Conservation (phyloP, 345 rosid genomes). For the Ceriops zippeliana region DNA sequence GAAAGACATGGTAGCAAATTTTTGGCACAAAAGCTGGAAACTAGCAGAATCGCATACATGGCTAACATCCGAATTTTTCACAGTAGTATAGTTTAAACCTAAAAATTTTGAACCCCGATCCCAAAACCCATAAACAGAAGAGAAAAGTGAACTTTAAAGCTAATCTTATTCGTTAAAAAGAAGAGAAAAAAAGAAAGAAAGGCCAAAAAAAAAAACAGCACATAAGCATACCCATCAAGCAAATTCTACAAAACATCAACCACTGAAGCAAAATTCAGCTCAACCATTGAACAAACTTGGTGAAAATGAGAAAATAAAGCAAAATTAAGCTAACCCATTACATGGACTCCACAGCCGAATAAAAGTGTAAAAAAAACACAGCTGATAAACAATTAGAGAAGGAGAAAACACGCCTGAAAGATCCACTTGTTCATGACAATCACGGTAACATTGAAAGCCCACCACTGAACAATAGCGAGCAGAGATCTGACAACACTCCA, state of each 20-base stretch:
- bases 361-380: not conserved
- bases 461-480: conserved; percentile 92
- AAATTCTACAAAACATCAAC: too few species aligned
- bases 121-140: not conserved
- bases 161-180: not conserved
- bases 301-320: not conserved
- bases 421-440: conserved; percentile 99
- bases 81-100: too few species aligned
- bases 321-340: conserved; percentile 11
- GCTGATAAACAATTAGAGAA: conserved; percentile 10
- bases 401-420: conserved; percentile 66
- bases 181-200: not conserved
- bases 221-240: not conserved
- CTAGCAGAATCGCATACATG: too few species aligned
- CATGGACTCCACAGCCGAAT: not conserved
- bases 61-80: too few species aligned
- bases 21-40: too few species aligned
- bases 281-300: not conserved
- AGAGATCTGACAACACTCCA: conserved; percentile 84
- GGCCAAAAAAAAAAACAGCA: too few species aligned
- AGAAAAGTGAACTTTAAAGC: not conserved
- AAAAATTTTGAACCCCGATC: not conserved
- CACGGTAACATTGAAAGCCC: conserved; percentile 93
- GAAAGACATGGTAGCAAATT: too few species aligned
- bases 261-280: conserved; percentile 1